Conservation (phyloP, 2,329 filamentous ascomycete genomes). For the Cryphonectria radicalis region DNA sequence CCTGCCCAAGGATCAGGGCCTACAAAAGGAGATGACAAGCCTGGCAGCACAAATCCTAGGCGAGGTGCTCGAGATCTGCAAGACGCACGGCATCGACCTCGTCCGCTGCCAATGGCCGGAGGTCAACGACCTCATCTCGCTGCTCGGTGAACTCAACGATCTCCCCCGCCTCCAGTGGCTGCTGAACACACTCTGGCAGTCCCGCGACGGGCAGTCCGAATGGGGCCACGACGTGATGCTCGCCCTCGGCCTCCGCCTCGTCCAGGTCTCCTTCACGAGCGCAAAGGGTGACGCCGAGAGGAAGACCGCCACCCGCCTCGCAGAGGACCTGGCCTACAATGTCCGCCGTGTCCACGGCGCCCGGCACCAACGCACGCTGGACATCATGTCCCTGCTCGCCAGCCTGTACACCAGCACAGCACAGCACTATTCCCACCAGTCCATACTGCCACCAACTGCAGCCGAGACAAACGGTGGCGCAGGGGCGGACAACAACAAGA, state of each 20-base stretch:
- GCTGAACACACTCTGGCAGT: conserved; percentile 7
- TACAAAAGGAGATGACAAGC: conserved; percentile 4
- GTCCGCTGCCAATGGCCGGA: conserved; percentile 11
- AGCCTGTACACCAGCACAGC: conserved; percentile 16
- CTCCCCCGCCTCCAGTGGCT: conserved; percentile 14
- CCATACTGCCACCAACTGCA: neutral
- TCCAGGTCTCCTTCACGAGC: conserved; percentile 10
- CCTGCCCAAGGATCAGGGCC: neutral
- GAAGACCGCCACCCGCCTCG: conserved; percentile 8
- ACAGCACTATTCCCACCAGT: neutral
- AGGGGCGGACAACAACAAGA: neutral
- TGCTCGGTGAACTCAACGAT: conserved; percentile 11
- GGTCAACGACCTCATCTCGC: conserved; percentile 12
- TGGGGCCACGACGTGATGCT: conserved; percentile 18
- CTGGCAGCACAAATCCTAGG: conserved; percentile 1
- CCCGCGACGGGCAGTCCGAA: conserved; percentile 4
- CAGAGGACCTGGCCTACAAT: conserved; percentile 18
- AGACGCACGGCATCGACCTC: conserved; percentile 10
- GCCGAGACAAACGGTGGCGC: neutral
- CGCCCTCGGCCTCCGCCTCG: conserved; percentile 10
- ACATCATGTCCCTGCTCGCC: conserved; percentile 12
- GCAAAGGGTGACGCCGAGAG: conserved; percentile 2
- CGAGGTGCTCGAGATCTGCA: conserved; percentile 15
- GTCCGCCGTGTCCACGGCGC: conserved; percentile 11
- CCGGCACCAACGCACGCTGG: neutral